Conservation (phyloP, 208 protist genomes). For the Trypanosoma boissoni region DNA sequence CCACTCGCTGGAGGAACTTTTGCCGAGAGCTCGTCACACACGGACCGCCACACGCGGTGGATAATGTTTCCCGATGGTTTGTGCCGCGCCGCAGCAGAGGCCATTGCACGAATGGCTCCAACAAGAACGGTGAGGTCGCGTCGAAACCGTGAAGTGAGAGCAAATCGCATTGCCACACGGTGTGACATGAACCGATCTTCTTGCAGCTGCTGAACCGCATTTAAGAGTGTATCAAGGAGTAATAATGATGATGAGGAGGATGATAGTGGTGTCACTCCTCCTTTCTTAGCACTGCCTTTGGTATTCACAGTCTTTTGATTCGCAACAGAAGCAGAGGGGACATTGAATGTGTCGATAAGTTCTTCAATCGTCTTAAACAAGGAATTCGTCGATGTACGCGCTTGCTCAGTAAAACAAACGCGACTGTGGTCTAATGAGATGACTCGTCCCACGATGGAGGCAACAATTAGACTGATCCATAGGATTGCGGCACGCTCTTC, state of each 20-base stretch:
- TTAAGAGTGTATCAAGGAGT: conserved; percentile 28
- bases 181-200: conserved; percentile 29
- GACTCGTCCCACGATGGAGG: conserved; percentile 33
- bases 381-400: conserved; percentile 6
- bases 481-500: conserved; percentile 39
- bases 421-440: conserved; percentile 34
- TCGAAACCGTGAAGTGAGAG: conserved; percentile 32
- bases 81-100: conserved; percentile 21
- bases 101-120: conserved; percentile 25
- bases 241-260: conserved; percentile 11
- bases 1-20: neutral
- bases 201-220: conserved; percentile 23
- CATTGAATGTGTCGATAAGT: conserved; percentile 18
- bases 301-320: no score
- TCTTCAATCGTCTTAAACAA: conserved; percentile 14
- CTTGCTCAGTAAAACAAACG: conserved; percentile 41
- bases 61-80: conserved; percentile 28
- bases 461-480: conserved; percentile 46
- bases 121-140: conserved; percentile 40
- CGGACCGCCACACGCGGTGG: conserved; percentile 25
- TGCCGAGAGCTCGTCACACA: conserved; percentile 30
- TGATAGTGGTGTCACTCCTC: neutral
- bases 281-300: no score
- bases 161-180: conserved; percentile 39
- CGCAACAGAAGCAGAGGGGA: no score